Evolutionary conservation across 2,329 filamentous ascomycete species (phyloP).

Genomic region (Cylindrodendrum hubeiense): DNA sequence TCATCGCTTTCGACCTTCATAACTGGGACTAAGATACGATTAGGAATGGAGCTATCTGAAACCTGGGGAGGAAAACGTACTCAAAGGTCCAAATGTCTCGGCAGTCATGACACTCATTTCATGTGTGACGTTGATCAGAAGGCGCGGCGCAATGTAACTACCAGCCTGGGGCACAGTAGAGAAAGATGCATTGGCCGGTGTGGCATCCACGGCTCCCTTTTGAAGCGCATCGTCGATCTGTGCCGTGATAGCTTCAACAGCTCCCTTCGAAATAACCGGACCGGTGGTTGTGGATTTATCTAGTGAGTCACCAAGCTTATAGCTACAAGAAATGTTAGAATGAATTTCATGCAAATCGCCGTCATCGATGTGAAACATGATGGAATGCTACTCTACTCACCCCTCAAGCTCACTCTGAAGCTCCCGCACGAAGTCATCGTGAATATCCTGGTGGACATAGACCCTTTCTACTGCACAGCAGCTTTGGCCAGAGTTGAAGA

Average conservation of each 20-base stretch:
- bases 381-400: not conserved
- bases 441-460: slow-evolving; percentile 87
- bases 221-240: slow-evolving; percentile 86
- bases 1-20: slow-evolving; percentile 86
- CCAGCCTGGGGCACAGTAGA: slow-evolving; percentile 77
- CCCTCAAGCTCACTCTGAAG: slow-evolving; percentile 82
- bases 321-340: slow-evolving; percentile 49
- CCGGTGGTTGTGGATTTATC: slow-evolving; percentile 85
- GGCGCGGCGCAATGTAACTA: slow-evolving; percentile 88
- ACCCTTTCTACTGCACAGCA: slow-evolving; percentile 94
- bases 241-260: slow-evolving; percentile 78
- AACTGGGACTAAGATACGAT: slow-evolving; percentile 76
- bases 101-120: slow-evolving; percentile 90
- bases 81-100: slow-evolving; percentile 87
- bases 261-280: slow-evolving; percentile 85
- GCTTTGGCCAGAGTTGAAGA: slow-evolving; percentile 98
- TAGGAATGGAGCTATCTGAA: not conserved
- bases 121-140: slow-evolving; percentile 84
- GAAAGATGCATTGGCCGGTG: slow-evolving; percentile 85
- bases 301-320: slow-evolving; percentile 89
- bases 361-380: not conserved
- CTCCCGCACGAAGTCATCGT: slow-evolving; percentile 84
- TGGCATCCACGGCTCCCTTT: slow-evolving; percentile 86
- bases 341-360: not conserved
- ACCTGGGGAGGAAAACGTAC: not conserved